Conservation (phyloP, 805 yeast genomes). For the Ogataea nonfermentans region DNA sequence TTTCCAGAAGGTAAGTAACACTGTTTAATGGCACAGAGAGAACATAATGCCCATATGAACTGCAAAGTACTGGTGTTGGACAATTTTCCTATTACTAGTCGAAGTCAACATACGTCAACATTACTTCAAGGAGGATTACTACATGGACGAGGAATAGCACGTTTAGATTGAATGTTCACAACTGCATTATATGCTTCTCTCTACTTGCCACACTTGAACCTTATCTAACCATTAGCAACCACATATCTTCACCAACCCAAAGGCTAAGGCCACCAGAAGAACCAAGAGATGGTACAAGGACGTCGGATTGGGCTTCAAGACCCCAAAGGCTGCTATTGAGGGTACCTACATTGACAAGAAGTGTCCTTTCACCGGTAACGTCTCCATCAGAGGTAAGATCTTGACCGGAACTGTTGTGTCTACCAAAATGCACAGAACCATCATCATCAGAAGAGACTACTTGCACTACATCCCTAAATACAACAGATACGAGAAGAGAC, state of each 20-base stretch:
- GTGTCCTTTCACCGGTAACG: conserved; percentile 97
- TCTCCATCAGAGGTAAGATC: conserved; percentile 99
- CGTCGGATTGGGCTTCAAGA: conserved; percentile 99
- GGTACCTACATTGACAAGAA: conserved; percentile 99
- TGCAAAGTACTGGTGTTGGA: too few species aligned
- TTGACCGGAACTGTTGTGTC: conserved; percentile 99
- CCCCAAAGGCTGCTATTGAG: conserved; percentile 98
- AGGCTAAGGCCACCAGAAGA: conserved; percentile 97
- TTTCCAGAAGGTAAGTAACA: conserved; percentile 94
- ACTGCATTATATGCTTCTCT: background rate
- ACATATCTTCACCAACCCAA: conserved; percentile 99
- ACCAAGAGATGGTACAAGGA: conserved; percentile 99
- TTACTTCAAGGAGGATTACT: too few species aligned
- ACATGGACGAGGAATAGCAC: background rate
- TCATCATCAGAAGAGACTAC: conserved; percentile 99
- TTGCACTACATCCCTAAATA: conserved; percentile 99
- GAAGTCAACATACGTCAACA: too few species aligned
- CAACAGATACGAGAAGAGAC: conserved; percentile 99
- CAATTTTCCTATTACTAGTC: too few species aligned
- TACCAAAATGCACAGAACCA: conserved; percentile 99
- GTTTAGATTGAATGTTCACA: background rate
- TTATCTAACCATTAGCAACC: conserved; percentile 71
- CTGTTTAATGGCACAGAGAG: background rate
- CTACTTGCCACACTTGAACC: background rate
- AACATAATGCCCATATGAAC: too few species aligned